Evolutionary conservation across 345 rosid genomes (phyloP).

Genomic region (Psidium friedrichsthalianum): DNA sequence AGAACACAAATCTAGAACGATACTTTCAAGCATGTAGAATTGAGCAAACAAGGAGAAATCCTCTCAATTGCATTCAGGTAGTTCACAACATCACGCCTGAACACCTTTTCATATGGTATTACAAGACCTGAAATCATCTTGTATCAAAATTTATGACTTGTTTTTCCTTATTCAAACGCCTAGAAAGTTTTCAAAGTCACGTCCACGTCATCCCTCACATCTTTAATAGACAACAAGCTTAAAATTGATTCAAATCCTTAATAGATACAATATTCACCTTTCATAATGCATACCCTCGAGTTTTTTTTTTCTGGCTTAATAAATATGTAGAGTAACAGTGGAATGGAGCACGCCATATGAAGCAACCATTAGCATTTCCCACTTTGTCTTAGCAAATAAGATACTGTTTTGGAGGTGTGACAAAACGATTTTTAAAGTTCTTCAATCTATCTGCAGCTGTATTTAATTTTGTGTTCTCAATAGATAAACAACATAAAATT

Average conservation of each 20-base stretch:
- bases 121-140: accelerated
- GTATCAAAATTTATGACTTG: background rate
- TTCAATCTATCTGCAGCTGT: background rate
- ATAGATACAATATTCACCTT: background rate
- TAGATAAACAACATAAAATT: no score
- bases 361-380: background rate
- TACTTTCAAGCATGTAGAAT: accelerated
- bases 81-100: background rate
- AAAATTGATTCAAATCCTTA: background rate
- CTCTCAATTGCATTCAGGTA: background rate
- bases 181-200: background rate
- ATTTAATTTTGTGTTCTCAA: accelerated
- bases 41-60: background rate
- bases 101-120: accelerated
- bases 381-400: background rate
- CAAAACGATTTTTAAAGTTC: background rate
- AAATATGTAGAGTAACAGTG: background rate
- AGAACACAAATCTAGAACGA: background rate
- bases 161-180: background rate
- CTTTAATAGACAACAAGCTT: background rate
- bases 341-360: background rate
- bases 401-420: background rate
- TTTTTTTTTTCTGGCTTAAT: background rate
- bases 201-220: background rate
- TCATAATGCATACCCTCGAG: background rate